Evolutionary conservation across 495 filamentous ascomycete species (phyloP), one percentile per base, ranked within the genome.

Genomic region (Lindgomyces ingoldianus): DNA sequence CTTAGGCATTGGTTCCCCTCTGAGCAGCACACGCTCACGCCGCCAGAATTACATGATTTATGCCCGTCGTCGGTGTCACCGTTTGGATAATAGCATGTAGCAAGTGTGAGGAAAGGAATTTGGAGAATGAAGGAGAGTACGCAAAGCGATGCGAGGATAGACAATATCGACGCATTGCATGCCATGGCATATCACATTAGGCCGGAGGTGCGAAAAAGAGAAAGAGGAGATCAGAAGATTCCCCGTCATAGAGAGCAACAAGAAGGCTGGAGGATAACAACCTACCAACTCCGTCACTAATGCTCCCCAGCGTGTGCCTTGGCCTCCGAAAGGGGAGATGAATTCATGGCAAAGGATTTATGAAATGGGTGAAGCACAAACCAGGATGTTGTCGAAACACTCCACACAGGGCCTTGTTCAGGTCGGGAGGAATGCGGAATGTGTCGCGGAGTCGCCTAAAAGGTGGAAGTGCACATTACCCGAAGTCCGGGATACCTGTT

Each of bases 31-130:
- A 49, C 21, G 27, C 29, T 57, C 12, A 56, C 42, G n/a, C 27
- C 44, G 12, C 24, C 41, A 18, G 63, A 27, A 60, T 36, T 46
- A 39, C 55, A 66, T 16, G 55, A 26, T 22, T 26, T 29, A 8
- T 48, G 63, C 1, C 18, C 18, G 6, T 25, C 3, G 42, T 52
- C 48, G 6, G 42, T 41, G 25, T 52, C 55, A 48, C 63, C 63
- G 30, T 60, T 54, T 16, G 63, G 63, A 41, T 22, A 66, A 36
- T 33, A 66, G 26, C 63, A 66, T 12, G 48, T 36, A 9, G 25
- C 27, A 19, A 64, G 21, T 6, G 16, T 27, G 4, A 64, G 24
- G 4, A 49, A 14, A 4, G 26, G 21, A n/a, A 47, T 33, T 6
- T 41, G 52, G 19, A 42, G 22, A 4, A 47, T 27, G 19, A 59